Evolutionary conservation across 148 eudicot genomes (phyloP).

Genomic region (Vaccinium corymbosum): DNA sequence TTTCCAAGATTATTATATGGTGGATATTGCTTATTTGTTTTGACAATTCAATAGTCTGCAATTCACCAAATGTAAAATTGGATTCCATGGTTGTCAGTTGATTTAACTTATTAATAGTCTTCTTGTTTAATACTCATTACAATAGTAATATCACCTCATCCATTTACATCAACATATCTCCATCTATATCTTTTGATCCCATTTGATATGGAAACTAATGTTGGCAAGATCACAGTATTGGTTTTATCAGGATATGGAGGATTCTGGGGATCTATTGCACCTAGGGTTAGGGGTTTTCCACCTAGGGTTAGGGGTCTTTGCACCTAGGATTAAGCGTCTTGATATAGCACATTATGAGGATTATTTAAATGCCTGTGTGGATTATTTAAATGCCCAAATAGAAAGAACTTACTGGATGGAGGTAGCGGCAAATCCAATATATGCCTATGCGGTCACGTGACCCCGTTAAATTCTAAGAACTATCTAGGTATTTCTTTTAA

Average conservation of each 20-base stretch:
- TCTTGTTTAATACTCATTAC: neutral
- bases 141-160: neutral
- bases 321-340: neutral
- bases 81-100: neutral
- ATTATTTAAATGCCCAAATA: neutral
- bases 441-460: no score
- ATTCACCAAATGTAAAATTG: neutral
- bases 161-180: constrained; percentile 2
- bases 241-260: neutral
- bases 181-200: neutral
- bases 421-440: neutral
- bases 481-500: no score
- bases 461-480: no score
- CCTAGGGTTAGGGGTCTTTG: no score
- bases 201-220: neutral
- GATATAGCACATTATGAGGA: neutral
- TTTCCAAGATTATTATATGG: neutral
- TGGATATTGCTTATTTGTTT: neutral
- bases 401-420: neutral
- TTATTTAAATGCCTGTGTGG: neutral
- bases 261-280: neutral
- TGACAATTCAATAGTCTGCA: neutral
- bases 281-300: neutral
- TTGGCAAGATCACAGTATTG: neutral
- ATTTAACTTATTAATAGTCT: neutral